These are phyloP conservation scores for Nemania bipapillata DNA, from an alignment of 2,329 filamentous ascomycete species.

Conservation along the genomic window DNA sequence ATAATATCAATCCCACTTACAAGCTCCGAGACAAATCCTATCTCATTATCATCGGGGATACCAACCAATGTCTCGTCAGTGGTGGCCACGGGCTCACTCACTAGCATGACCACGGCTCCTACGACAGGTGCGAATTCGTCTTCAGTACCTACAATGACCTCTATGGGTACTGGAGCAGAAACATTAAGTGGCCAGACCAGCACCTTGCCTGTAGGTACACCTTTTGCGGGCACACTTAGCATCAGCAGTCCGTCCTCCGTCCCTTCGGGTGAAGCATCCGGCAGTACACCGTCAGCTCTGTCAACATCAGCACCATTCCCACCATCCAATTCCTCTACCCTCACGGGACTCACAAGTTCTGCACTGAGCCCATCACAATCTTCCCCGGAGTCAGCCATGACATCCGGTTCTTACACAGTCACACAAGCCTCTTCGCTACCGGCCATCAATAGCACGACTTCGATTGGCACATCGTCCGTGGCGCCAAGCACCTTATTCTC, in stretches of 20 bases:
- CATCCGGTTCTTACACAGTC: slow-evolving; percentile 8
- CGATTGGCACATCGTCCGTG: slow-evolving; percentile 17
- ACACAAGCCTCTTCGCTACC: slow-evolving; percentile 20
- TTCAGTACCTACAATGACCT: slow-evolving; percentile 13
- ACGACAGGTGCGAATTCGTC: background rate
- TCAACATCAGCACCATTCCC: slow-evolving; percentile 37
- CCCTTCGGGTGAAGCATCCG: slow-evolving; percentile 6
- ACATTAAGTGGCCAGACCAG: slow-evolving; percentile 18
- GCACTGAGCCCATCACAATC: slow-evolving; percentile 19
- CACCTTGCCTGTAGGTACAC: slow-evolving; percentile 9
- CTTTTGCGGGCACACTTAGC: slow-evolving; percentile 16
- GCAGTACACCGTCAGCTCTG: background rate
- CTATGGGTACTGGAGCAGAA: slow-evolving; percentile 18
- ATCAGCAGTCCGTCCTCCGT: slow-evolving; percentile 13
- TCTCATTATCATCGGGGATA: slow-evolving; percentile 7
- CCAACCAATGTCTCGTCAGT: slow-evolving; percentile 13
- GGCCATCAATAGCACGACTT: slow-evolving; percentile 12
- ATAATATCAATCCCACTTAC: slow-evolving; percentile 3
- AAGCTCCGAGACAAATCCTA: slow-evolving; percentile 15
- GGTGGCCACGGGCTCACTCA: background rate
- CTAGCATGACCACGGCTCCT: slow-evolving; percentile 4
- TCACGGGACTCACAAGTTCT: slow-evolving; percentile 20
- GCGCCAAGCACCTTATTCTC: slow-evolving; percentile 29
- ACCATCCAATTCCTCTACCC: slow-evolving; percentile 32
- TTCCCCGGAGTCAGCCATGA: slow-evolving; percentile 15